A percentile compares a stretch with the other conserved stretches of the same genome.
These are phyloP conservation scores for Apophysomyces trapeziformis DNA, from an alignment of 371 early-diverging fungal genomes.

Conservation along the genomic window DNA sequence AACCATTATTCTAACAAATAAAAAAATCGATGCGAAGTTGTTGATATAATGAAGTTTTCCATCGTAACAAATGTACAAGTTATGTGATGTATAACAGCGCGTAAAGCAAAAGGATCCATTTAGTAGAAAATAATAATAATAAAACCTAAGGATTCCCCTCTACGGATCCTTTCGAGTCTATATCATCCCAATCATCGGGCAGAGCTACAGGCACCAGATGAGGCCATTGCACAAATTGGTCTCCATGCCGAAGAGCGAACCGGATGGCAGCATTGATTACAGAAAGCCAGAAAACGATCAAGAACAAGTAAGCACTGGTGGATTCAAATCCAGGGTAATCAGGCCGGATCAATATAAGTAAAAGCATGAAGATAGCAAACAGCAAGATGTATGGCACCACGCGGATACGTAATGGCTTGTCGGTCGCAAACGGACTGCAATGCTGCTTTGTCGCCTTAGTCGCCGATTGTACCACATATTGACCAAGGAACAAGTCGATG, in stretches of 20 bases:
- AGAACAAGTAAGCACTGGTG: slow-evolving; percentile 33
- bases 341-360: slow-evolving; percentile 43
- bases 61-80: too few species aligned
- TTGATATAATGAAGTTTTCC: too few species aligned
- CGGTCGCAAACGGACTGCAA: slow-evolving; percentile 35
- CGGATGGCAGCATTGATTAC: slow-evolving; percentile 51
- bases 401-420: slow-evolving; percentile 50
- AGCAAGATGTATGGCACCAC: slow-evolving; percentile 51
- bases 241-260: slow-evolving; percentile 48
- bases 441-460: slow-evolving; percentile 3
- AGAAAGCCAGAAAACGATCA: slow-evolving; percentile 37
- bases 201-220: slow-evolving; percentile 26
- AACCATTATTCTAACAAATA: neutral
- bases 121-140: neutral
- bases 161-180: slow-evolving; percentile 1
- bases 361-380: slow-evolving; percentile 52
- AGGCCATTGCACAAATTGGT: slow-evolving; percentile 54
- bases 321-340: slow-evolving; percentile 42
- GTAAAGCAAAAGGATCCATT: neutral
- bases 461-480: slow-evolving; percentile 49
- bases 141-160: neutral
- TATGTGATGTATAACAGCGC: too few species aligned
- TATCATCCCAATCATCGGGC: neutral
- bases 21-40: neutral
- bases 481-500: slow-evolving; percentile 81